Evolutionary conservation across 768 basidiomycete species (phyloP).

Genomic region (Amanita fuliginea): DNA sequence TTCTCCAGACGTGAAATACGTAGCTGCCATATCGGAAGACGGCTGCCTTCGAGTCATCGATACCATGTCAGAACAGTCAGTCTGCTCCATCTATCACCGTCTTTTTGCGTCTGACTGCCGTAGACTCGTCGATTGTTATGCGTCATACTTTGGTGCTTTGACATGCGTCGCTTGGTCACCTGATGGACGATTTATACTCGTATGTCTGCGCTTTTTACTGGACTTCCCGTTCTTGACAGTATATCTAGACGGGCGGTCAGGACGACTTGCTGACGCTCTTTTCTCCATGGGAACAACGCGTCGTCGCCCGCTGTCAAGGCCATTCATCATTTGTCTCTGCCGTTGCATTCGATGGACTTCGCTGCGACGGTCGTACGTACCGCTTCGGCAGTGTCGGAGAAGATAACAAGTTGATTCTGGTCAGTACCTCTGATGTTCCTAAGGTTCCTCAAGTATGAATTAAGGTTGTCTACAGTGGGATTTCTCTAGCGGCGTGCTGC

Average conservation of each 20-base stretch:
- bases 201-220: conserved; percentile 19
- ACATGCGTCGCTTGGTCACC: conserved; percentile 93
- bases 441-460: neutral
- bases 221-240: conserved; percentile 4
- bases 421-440: conserved; percentile 23
- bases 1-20: conserved; percentile 85
- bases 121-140: conserved; percentile 89
- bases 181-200: conserved; percentile 87
- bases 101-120: neutral
- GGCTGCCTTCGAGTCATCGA: conserved; percentile 88
- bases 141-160: conserved; percentile 89
- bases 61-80: conserved; percentile 75
- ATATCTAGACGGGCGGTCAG: conserved; percentile 79
- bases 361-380: conserved; percentile 84
- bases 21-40: conserved; percentile 88
- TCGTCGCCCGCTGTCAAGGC: conserved; percentile 93
- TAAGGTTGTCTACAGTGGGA: conserved; percentile 58
- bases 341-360: conserved; percentile 82
- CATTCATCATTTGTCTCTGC: conserved; percentile 91
- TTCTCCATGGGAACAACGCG: conserved; percentile 88
- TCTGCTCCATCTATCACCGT: conserved; percentile 3
- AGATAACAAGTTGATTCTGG: conserved; percentile 89
- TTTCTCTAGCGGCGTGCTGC: conserved; percentile 84
- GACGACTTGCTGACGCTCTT: conserved; percentile 94
- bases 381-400: conserved; percentile 95